A percentile compares a stretch with the other conserved stretches of the same genome.
Evolutionary conservation across 129 eudicot genomes (phyloP).

Genomic region (Artemisia tridentata): DNA sequence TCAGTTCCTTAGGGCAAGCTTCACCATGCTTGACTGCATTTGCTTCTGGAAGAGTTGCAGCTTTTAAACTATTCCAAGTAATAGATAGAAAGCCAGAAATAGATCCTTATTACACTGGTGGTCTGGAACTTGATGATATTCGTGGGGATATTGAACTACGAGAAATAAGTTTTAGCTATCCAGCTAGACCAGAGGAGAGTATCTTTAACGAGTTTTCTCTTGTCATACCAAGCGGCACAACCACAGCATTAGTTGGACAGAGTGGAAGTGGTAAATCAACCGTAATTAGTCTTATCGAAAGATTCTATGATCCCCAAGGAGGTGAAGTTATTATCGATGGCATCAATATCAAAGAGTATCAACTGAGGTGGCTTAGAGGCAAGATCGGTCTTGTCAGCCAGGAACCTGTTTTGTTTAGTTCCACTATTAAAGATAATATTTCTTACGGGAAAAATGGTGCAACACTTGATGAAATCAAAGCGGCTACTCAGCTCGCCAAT

Average conservation of each 20-base stretch:
- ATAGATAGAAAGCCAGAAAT: conserved; percentile 57
- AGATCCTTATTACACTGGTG: conserved; percentile 53
- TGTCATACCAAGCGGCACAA: conserved; percentile 54
- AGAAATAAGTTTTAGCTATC: conserved; percentile 57
- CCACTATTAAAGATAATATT: conserved; percentile 64
- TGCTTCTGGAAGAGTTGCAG: conserved; percentile 71
- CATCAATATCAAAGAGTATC: conserved; percentile 55
- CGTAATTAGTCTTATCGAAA: conserved; percentile 55
- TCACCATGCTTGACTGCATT: conserved; percentile 72
- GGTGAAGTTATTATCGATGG: conserved; percentile 67
- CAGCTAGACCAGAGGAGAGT: conserved; percentile 53
- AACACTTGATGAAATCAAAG: conserved; percentile 59
- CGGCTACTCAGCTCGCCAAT: conserved; percentile 67
- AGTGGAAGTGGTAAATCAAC: conserved; percentile 84
- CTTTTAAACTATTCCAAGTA: conserved; percentile 62
- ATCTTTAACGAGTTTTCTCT: conserved; percentile 57
- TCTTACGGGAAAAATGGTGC: conserved; percentile 68
- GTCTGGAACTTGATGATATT: conserved; percentile 45
- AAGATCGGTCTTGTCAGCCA: conserved; percentile 78
- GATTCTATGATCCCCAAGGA: conserved; percentile 69
- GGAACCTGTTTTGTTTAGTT: conserved; percentile 64
- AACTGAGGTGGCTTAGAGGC: conserved; percentile 65
- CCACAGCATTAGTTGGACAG: conserved; percentile 70
- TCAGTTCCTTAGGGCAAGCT: conserved; percentile 69
- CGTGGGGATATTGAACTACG: conserved; percentile 57